Evolutionary conservation across 2,329 filamentous ascomycete genomes (phyloP).

Genomic region (Bisporella sp.): DNA sequence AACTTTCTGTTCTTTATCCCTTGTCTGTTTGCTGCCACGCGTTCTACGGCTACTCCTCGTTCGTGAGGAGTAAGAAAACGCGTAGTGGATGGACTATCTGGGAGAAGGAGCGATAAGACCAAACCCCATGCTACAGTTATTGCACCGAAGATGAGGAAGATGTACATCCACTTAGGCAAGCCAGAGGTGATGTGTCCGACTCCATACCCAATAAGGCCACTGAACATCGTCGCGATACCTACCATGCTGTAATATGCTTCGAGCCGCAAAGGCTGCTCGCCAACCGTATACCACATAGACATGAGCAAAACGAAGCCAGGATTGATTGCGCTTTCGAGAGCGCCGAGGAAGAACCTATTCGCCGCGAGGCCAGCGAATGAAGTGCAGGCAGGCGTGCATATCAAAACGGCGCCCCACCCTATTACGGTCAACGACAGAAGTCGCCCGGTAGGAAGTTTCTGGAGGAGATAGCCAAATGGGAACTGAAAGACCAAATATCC

Average conservation of each 20-base stretch:
- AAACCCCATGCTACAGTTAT: slow-evolving; percentile 48
- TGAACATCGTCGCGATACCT: slow-evolving; percentile 39
- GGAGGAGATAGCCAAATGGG: slow-evolving; percentile 38
- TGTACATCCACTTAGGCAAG: slow-evolving; percentile 46
- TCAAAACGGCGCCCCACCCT: slow-evolving; percentile 41
- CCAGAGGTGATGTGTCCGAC: slow-evolving; percentile 50
- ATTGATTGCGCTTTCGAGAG: slow-evolving; percentile 47
- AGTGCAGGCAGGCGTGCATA: slow-evolving; percentile 42
- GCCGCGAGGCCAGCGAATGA: slow-evolving; percentile 55
- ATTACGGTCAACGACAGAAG: slow-evolving; percentile 38
- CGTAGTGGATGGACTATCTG: slow-evolving; percentile 55
- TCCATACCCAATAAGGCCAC: slow-evolving; percentile 37
- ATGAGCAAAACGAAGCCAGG: slow-evolving; percentile 38
- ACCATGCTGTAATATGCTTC: slow-evolving; percentile 33
- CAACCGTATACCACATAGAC: slow-evolving; percentile 33
- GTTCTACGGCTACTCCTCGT: slow-evolving; percentile 44
- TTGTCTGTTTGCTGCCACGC: slow-evolving; percentile 42
- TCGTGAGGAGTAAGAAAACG: slow-evolving; percentile 53
- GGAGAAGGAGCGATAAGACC: slow-evolving; percentile 48
- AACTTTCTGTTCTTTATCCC: slow-evolving; percentile 47
- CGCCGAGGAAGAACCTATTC: slow-evolving; percentile 47
- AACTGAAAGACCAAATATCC: slow-evolving; percentile 41
- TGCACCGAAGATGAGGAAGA: slow-evolving; percentile 52
- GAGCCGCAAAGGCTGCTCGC: slow-evolving; percentile 31
- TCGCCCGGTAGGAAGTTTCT: slow-evolving; percentile 40